Base-by-base conservation (phyloP, 768 basidiomycete genomes). In the Tulasnella sp. region DNA sequence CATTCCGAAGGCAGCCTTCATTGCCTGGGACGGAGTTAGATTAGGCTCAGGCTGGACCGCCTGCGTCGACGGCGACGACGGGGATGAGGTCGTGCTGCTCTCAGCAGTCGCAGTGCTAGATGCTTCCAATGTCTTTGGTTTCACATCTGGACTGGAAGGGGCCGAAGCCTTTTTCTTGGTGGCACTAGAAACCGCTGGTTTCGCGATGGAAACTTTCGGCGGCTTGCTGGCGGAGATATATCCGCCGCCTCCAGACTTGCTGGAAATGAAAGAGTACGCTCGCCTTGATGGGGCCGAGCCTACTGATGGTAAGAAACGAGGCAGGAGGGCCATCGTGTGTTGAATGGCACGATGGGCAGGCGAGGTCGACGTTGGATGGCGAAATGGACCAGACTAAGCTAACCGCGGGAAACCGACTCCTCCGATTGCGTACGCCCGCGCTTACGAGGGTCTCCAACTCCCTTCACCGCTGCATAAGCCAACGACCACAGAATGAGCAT, bases 261-360 rank as follows among this genome's bases (percentile, higher is more conserved):
- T 77, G 34, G 81, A 82, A 76, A 82, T 81, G 73, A 81, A 82
- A 27, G 81, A 82, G 78, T 81, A 82, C 31, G 81, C 44, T 31
- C 81, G 1, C 71, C 80, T 74, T 7, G 71, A 52, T 34, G 74
- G 34, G 18, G 44, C 52, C 39, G 79, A 40, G 56, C 34, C n/a
- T 39, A 74, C 34, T 31, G 78, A 79, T 0, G 39, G 74, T 36
- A 74, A 31, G 31, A 73, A 74, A 62, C 76, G 76, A 38, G 76
- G 56, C 56, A 77, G 76, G 46, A 77, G 62, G 38, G n/a, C 46
- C 75, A 68, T 68, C 62, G 62, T 14, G 62, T 14, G 62, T 6
- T 68, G 27, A 36, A 5, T 68, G 31, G 62, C 62, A 68, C 62
- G 62, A 68, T 68, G 34, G 62, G 62, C 34, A 68, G 62, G 62